Base-by-base conservation (phyloP, 1,284 basidiomycete species). In the Moesziomyces parantarcticus region DNA sequence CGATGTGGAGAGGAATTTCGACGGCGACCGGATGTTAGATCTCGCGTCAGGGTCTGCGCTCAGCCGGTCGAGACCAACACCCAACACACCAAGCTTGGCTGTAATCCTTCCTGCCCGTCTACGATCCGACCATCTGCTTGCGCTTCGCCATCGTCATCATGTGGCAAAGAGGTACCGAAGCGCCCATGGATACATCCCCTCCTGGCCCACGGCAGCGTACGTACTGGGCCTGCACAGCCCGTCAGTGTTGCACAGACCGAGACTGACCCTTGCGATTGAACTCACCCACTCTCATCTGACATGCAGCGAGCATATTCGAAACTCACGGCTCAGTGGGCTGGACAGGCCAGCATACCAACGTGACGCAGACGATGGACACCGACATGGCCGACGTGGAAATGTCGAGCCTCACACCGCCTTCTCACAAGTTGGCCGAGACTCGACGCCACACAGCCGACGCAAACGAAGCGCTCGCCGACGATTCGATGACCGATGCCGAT, bases 111-210 rank as follows among this genome's bases (percentile, higher is more conserved):
- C 42, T 45, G 48, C 39, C 36, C 49, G 40, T 32, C 6, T 14
- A 13, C 32, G 32, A 34, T 14, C 3, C 32, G 9, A 3, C 32
- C 32, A 34, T 10, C 14, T 34, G 14, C 11, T 10, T 34, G 11
- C 13, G 1, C 16, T 16, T 16, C 34, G 5, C 16, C 14, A 36
- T 32, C 29, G 14, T 42, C 16, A 51, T 3, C 36, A 58, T 75
- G 66, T 75, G 72, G 72, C 58, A 64, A 47, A 59, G 77, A 16
- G 77, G 77, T 7, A 76, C 67, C 16, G 73, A 79, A 46, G 76
- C 77, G 29, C 77, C 77, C 5, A 79, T 79, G 77, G 77, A 79
- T 43, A 65, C 76, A 21, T 67, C 76, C 1, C 73, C 70, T 20
- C 59, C 72, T 1, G 76, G 76, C 0, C 73, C 73, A 34, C 60